These are phyloP conservation scores for Mycena citricolor DNA, from an alignment of 1,284 basidiomycete species.

Conservation along the genomic window DNA sequence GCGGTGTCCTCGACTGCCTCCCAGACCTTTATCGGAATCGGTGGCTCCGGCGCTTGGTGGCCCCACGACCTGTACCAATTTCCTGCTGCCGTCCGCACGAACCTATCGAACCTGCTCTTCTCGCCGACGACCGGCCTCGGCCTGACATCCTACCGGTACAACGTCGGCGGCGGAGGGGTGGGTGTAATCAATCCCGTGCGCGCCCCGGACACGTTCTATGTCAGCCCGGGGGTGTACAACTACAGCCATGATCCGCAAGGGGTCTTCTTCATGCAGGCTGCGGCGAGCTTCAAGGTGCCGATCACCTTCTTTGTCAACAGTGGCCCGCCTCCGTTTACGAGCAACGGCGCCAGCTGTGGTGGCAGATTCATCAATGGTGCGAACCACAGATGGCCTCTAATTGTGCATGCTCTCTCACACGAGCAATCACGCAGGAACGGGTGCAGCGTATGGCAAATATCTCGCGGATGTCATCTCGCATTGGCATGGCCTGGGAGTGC, in stretches of 20 bases:
- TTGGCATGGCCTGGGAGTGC: conserved; percentile 33
- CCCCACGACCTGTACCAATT: conserved; percentile 42
- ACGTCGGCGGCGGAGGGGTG: conserved; percentile 43
- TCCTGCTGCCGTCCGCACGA: conserved; percentile 38
- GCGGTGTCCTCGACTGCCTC: conserved; percentile 19
- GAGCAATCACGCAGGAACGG: conserved; percentile 34
- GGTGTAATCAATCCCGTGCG: conserved; percentile 39
- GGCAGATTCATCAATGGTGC: conserved; percentile 34
- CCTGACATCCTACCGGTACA: conserved; percentile 45
- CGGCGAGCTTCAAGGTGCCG: conserved; percentile 30
- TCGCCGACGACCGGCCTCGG: conserved; percentile 39
- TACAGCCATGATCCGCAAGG: conserved; percentile 41
- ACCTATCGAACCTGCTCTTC: conserved; percentile 42
- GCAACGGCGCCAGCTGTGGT: conserved; percentile 35
- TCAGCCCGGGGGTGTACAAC: conserved; percentile 40
- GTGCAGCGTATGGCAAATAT: conserved; percentile 35
- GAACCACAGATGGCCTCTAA: background rate
- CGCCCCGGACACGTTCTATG: conserved; percentile 43
- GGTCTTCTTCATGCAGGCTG: conserved; percentile 39
- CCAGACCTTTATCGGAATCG: conserved; percentile 33
- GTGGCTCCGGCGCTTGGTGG: conserved; percentile 48
- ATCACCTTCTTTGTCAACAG: conserved; percentile 39
- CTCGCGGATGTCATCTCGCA: conserved; percentile 37
- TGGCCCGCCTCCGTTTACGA: conserved; percentile 36
- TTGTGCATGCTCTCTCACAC: conserved; percentile 1